A percentile compares a stretch with the other conserved stretches of the same genome.
These are phyloP conservation scores for Pseudognaphalium luteoalbum DNA, from an alignment of 129 eudicot genomes.

Conservation along the genomic window DNA sequence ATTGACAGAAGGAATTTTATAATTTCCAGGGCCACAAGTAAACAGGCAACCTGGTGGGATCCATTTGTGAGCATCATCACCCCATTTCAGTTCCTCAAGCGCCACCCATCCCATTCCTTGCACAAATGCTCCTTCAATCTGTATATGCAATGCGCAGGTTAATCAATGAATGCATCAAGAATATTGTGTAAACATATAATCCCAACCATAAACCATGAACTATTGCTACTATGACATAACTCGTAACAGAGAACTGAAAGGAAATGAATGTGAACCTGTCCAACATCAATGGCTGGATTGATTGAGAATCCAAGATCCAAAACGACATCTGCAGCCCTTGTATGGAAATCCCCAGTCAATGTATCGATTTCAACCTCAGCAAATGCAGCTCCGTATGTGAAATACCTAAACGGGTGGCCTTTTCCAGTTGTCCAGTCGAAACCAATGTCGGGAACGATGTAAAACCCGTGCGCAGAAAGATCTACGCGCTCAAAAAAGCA, in stretches of 20 bases:
- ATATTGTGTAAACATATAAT: background rate
- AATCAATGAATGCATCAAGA: background rate
- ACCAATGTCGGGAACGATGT: constrained; percentile 78
- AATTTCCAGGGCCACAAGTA: constrained; percentile 89
- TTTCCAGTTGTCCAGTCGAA: constrained; percentile 86
- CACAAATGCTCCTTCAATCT: constrained; percentile 96
- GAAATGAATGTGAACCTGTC: constrained; percentile 57
- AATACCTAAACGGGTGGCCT: constrained; percentile 79
- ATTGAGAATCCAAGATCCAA: constrained; percentile 93
- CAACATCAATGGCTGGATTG: constrained; percentile 96
- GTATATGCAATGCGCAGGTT: constrained; percentile 14
- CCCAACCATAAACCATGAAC: background rate
- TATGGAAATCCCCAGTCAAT: constrained; percentile 89
- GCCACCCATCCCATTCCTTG: constrained; percentile 99
- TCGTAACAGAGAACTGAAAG: background rate
- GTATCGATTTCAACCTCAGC: constrained; percentile 97
- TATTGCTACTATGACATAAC: constrained; percentile 2
- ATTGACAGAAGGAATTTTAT: constrained; percentile 91
- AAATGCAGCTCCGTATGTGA: constrained; percentile 97
- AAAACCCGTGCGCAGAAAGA: constrained; percentile 96
- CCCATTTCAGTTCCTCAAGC: constrained; percentile 96
- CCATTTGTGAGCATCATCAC: constrained; percentile 94
- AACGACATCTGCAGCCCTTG: constrained; percentile 77
- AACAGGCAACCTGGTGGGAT: constrained; percentile 71
- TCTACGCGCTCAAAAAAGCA: constrained; percentile 91